Base-by-base conservation (phyloP, 768 basidiomycete genomes). In the Chiua virens region DNA sequence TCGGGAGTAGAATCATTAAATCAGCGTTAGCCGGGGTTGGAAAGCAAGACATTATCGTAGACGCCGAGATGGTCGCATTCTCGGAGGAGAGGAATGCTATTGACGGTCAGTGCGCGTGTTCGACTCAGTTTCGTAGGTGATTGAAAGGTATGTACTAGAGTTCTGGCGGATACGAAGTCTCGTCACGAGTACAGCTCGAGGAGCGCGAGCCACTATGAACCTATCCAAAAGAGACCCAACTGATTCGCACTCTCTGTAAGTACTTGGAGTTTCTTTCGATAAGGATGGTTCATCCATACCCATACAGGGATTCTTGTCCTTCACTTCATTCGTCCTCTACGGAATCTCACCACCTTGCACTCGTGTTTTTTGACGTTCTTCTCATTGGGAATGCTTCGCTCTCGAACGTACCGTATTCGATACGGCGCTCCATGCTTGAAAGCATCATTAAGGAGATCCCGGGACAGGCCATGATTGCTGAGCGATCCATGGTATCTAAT, bases 61-160 rank as follows among this genome's bases (percentile, higher is more conserved):
- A 98, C 62, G 93, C 92, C 3, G 94, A 98, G 68, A 91, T 96
- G 85, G 86, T 96, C 6, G 86, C 89, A 0, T 96, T 80, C 65
- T 79, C 87, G 34, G 86, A 85, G 23, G 67, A 65, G 2, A 64
- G 68, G 18, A 52, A 73, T 10, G 62, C 73, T 22, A 81, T 96
- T 44, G 92, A 92, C 58, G 92, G 92, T 84, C 69, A 64, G 73
- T 73, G 56, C 49, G 43, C 25, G 21, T 15, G 32, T 22, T 41
- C 11, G 42, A 27, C 15, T 41, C 34, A 14, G 28, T 34, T 9
- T 28, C 43, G 42, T 45, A n/a, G 25, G 35, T 52, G 21, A 20
- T 44, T 47, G 20, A 64, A 28, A 20, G 6, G 35, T 20, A 27
- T 43, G 42, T 10, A n/a, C 37, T 54, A 90, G 89, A 90, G 64